Conservation (phyloP, 192 early-diverging fungal species). For the Allomyces macrogynus region DNA sequence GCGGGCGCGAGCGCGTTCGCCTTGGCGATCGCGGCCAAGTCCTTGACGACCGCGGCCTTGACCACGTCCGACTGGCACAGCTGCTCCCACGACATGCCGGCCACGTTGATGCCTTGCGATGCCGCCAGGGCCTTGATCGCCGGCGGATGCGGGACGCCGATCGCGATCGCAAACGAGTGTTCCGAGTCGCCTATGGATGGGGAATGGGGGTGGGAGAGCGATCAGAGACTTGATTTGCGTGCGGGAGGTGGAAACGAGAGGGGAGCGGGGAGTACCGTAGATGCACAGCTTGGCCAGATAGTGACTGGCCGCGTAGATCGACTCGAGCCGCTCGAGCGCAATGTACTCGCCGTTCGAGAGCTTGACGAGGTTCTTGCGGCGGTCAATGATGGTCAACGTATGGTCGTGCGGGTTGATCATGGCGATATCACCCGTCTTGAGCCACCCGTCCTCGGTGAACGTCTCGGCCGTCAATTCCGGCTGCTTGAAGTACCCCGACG, state of each 20-base stretch:
- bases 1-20: conserved; percentile 40
- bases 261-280: conserved; percentile 12
- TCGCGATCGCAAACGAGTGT: conserved; percentile 46
- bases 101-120: conserved; percentile 15
- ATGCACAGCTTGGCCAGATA: conserved; percentile 63
- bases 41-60: conserved; percentile 5
- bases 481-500: conserved; percentile 61
- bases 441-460: conserved; percentile 60
- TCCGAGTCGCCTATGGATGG: conserved; percentile 33
- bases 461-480: conserved; percentile 39
- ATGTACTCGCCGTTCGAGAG: conserved; percentile 78
- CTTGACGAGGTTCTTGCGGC: conserved; percentile 88
- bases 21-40: conserved; percentile 28
- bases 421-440: conserved; percentile 78
- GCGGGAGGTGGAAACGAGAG: not conserved
- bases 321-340: conserved; percentile 84
- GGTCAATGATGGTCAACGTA: conserved; percentile 65
- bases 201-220: too few relatives aligned
- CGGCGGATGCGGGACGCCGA: conserved; percentile 47
- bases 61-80: conserved; percentile 34
- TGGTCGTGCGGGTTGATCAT: conserved; percentile 53
- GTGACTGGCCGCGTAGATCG: conserved; percentile 54
- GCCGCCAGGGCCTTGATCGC: conserved; percentile 22
- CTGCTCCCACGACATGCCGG: conserved; percentile 18
- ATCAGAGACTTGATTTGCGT: too few relatives aligned